Percentiles rank a stretch among this genome's conserved stretches.
phyloP scores from a whole-genome alignment of 495 filamentous ascomycete genomes.

The Aspergillus cristatus region DNA sequence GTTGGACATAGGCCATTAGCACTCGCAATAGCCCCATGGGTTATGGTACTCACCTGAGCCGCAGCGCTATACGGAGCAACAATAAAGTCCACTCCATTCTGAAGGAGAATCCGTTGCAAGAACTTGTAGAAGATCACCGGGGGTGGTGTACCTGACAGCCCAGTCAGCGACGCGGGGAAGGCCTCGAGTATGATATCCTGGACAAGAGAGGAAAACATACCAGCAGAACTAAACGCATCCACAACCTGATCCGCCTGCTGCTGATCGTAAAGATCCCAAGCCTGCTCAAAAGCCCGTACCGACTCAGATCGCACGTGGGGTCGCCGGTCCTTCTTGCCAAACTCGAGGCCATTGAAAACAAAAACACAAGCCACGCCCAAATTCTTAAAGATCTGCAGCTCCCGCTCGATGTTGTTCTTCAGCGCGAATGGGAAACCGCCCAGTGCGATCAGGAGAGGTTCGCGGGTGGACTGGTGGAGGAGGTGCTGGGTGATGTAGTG shows the following conservation, averaged over 20 bases:
- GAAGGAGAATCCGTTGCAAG: constrained; percentile 62
- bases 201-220: constrained; percentile 41
- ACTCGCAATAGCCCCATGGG: background rate
- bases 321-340: constrained; percentile 58
- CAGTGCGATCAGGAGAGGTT: constrained; percentile 81
- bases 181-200: too few relatives aligned
- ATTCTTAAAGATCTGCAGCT: constrained; percentile 57
- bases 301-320: constrained; percentile 37
- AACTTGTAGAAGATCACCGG: constrained; percentile 57
- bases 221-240: constrained; percentile 68
- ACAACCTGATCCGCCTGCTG: constrained; percentile 71
- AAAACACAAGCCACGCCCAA: constrained; percentile 63
- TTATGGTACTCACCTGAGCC: constrained; percentile 57
- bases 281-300: constrained; percentile 44
- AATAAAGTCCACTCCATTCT: constrained; percentile 64
- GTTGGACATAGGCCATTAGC: constrained; percentile 4
- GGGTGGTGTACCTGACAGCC: constrained; percentile 46
- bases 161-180: constrained; percentile 13
- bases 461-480: constrained; percentile 54
- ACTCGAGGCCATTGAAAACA: constrained; percentile 79
- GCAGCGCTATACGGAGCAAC: constrained; percentile 86
- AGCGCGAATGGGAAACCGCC: constrained; percentile 81
- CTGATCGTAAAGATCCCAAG: constrained; percentile 83
- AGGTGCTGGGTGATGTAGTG: constrained; percentile 76
- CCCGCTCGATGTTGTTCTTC: constrained; percentile 57